Percentiles rank a stretch among this genome's conserved stretches.
Conservation (phyloP, 108 stramenopile genomes). For the Aurantiochytrium sp. region DNA sequence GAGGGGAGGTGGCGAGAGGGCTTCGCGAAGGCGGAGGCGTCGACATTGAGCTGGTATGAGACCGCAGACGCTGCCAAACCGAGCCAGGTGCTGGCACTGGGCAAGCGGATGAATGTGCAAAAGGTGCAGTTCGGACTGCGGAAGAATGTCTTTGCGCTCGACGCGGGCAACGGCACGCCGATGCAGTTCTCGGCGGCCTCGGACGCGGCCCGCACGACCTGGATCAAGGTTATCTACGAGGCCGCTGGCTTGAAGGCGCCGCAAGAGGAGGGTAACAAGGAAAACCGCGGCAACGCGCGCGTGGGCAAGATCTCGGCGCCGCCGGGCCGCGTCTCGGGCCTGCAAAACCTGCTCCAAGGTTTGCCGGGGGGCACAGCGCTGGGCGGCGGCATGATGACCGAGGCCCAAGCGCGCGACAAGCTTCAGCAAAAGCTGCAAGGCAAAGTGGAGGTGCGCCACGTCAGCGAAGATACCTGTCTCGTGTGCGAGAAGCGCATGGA, state of each 20-base stretch:
- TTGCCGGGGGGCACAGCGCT: background rate
- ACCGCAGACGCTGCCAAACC: background rate
- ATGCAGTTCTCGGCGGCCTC: background rate
- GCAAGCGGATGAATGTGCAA: background rate
- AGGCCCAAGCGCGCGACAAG: background rate
- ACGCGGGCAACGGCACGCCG: background rate
- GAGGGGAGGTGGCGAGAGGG: background rate
- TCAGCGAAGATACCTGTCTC: background rate
- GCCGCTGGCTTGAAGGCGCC: background rate
- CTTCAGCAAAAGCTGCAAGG: background rate
- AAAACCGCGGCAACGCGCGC: background rate
- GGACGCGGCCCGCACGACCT: background rate
- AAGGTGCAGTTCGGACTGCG: background rate
- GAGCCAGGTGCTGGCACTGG: background rate
- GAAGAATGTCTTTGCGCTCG: background rate
- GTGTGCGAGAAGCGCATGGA: constrained; percentile 12
- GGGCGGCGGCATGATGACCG: constrained; percentile 1
- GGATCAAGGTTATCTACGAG: background rate
- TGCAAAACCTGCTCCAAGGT: background rate
- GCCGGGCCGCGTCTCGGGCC: background rate
- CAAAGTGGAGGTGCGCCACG: background rate
- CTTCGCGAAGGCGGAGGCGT: background rate
- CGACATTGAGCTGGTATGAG: background rate
- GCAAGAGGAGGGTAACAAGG: background rate
- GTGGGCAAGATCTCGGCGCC: background rate